phyloP scores from a whole-genome alignment of 495 filamentous ascomycete genomes.

The Tuber melanosporum region DNA sequence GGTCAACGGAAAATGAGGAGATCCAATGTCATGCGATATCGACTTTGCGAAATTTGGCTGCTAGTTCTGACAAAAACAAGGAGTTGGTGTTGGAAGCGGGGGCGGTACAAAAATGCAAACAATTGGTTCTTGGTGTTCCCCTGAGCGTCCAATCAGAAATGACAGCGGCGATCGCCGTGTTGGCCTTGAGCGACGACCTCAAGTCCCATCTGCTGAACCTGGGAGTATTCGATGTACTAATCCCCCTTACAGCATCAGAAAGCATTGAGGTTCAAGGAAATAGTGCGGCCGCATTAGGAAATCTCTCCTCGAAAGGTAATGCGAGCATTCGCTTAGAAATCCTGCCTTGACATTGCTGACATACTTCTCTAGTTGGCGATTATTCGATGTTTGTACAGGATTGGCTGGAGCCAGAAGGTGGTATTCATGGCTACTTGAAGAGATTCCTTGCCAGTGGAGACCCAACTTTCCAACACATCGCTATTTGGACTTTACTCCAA shows the following conservation, averaged over 20 bases:
- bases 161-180: constrained; percentile 97
- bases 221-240: constrained; percentile 93
- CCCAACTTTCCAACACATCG: constrained; percentile 97
- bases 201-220: constrained; percentile 86
- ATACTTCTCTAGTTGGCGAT: constrained; percentile 64
- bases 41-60: constrained; percentile 88
- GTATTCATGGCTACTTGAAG: constrained; percentile 88
- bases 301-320: constrained; percentile 92
- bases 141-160: constrained; percentile 96
- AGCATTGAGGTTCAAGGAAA: constrained; percentile 98
- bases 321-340: constrained; percentile 12
- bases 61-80: constrained; percentile 95
- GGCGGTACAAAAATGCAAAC: constrained; percentile 96
- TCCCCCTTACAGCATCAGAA: constrained; percentile 86
- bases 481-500: constrained; percentile 95
- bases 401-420: constrained; percentile 86
- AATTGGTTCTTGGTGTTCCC: constrained; percentile 86
- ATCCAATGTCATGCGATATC: constrained; percentile 99
- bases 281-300: constrained; percentile 90
- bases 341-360: constrained; percentile 26
- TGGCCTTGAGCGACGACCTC: constrained; percentile 90
- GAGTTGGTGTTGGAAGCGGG: constrained; percentile 91
- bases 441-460: constrained; percentile 91
- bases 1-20: constrained; percentile 94
- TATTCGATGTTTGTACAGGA: constrained; percentile 92